Evolutionary conservation across 495 filamentous ascomycete species (phyloP), one percentile per base, ranked within the genome.

Genomic region (Cladorrhinum samala): DNA sequence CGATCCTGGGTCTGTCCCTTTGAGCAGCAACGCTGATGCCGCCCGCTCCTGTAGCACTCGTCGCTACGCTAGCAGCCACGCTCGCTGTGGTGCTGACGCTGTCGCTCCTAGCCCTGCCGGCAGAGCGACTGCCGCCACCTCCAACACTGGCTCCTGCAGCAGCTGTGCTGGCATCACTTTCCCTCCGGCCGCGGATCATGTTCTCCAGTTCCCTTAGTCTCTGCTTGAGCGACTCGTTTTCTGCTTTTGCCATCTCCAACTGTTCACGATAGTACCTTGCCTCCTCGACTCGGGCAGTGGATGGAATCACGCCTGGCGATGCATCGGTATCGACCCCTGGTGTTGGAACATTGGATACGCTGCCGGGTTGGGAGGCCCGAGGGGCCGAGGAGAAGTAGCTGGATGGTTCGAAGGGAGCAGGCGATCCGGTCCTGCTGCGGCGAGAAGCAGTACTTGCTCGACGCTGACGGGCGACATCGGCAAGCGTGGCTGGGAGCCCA

Each of bases 161-260:
- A n/a, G 33, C 39, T 5, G 19, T 23, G 24, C 71, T 71, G 1
- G 66, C 62, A 54, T 75, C 74, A 50, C 74, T 75, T 24, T 67
- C 69, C 51, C 74, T 63, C 16, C 72, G 68, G 6, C 73, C 72
- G 5, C 72, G 69, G 38, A 81, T 59, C 50, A 65, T 63, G 9
- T 74, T 63, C 60, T 95, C 90, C 25, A 94, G 69, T 54, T 91
- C 88, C 45, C 83, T 77, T 19, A 96, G 81, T 18, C 88, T 79
- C 46, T 77, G 73, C 59, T 84, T 84, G 41, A 96, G 72, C 36
- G 73, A 65, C 50, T 94, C 90, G 61, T 96, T 96, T 71, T 96
- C 91, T 9, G 77, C 72, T 68, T 86, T 89, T 36, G 85, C 79
- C 5, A 69, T 68, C 43, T 95, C 89, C 11, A 93, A 61, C 62